These are phyloP conservation scores for Melocanna baccifera DNA, from an alignment of 176 grass and related monocot species.

Conservation along the genomic window DNA sequence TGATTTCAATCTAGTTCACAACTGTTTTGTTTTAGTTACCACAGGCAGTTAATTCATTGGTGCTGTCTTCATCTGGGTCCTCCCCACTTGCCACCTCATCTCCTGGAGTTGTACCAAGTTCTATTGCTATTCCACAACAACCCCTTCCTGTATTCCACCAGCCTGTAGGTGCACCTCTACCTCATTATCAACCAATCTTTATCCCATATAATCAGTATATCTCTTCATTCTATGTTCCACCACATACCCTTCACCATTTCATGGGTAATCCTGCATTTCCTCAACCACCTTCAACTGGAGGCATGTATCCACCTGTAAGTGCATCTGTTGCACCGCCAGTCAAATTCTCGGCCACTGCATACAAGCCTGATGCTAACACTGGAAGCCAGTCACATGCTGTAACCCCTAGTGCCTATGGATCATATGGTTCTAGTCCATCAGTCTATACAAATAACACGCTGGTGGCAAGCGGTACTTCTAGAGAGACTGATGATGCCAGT, in stretches of 20 bases:
- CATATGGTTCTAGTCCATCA: slow-evolving; percentile 58
- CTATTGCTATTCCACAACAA: slow-evolving; percentile 72
- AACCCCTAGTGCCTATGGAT: slow-evolving; percentile 55
- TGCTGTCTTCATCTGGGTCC: slow-evolving; percentile 51
- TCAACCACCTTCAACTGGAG: slow-evolving; percentile 63
- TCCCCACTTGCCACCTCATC: slow-evolving; percentile 47
- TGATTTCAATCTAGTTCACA: not conserved
- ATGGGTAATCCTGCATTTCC: slow-evolving; percentile 66
- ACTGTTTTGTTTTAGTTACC: slow-evolving; percentile 8
- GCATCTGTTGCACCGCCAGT: slow-evolving; percentile 45
- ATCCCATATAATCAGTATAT: slow-evolving; percentile 82
- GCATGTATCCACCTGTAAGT: slow-evolving; percentile 61
- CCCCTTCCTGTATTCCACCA: slow-evolving; percentile 67
- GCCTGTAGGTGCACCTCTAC: slow-evolving; percentile 65
- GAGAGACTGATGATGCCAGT: slow-evolving; percentile 59
- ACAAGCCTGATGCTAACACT: slow-evolving; percentile 72
- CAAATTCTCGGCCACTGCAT: slow-evolving; percentile 58
- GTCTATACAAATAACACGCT: slow-evolving; percentile 51
- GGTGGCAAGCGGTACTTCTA: slow-evolving; percentile 46
- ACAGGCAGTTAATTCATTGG: slow-evolving; percentile 50
- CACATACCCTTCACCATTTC: slow-evolving; percentile 64
- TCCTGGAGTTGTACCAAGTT: slow-evolving; percentile 54
- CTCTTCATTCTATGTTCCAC: slow-evolving; percentile 61
- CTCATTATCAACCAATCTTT: slow-evolving; percentile 63
- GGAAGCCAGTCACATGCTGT: slow-evolving; percentile 60